Percentiles rank a stretch among this genome's conserved stretches.
Conservation (phyloP, 2,329 filamentous ascomycete species). For the Ophiostoma quercus region DNA sequence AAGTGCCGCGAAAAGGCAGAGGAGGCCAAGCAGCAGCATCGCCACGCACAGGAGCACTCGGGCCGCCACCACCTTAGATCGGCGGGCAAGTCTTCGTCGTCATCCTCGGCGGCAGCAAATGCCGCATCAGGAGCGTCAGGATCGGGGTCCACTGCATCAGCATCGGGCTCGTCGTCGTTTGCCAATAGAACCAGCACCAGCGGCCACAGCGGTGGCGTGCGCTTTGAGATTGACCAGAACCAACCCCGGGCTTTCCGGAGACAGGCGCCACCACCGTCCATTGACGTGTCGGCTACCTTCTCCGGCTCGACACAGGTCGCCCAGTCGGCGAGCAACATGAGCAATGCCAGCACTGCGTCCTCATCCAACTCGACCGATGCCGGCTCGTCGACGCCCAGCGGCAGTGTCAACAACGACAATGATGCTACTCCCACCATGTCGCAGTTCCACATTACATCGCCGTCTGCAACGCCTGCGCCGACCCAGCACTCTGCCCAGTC, state of each 20-base stretch:
- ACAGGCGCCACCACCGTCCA: constrained; percentile 76
- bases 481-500: constrained; percentile 16
- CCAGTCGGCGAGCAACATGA: constrained; percentile 15
- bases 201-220: neutral
- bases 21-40: constrained; percentile 68
- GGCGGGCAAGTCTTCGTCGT: constrained; percentile 49
- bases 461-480: constrained; percentile 48
- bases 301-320: constrained; percentile 32
- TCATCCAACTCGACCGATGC: neutral
- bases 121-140: constrained; percentile 29
- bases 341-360: constrained; percentile 14
- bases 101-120: constrained; percentile 30
- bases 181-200: neutral
- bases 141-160: neutral
- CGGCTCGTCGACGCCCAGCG: neutral
- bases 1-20: constrained; percentile 84
- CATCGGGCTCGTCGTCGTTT: constrained; percentile 27
- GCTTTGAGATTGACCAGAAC: constrained; percentile 44
- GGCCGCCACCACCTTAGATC: constrained; percentile 46
- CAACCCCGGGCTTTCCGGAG: constrained; percentile 52
- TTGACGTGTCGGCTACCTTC: constrained; percentile 65
- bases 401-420: constrained; percentile 30
- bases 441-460: constrained; percentile 61
- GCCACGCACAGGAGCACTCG: constrained; percentile 43
- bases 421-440: constrained; percentile 58